phyloP scores from a whole-genome alignment of 371 early-diverging fungal genomes.

The Dinochytrium kinnereticum region DNA sequence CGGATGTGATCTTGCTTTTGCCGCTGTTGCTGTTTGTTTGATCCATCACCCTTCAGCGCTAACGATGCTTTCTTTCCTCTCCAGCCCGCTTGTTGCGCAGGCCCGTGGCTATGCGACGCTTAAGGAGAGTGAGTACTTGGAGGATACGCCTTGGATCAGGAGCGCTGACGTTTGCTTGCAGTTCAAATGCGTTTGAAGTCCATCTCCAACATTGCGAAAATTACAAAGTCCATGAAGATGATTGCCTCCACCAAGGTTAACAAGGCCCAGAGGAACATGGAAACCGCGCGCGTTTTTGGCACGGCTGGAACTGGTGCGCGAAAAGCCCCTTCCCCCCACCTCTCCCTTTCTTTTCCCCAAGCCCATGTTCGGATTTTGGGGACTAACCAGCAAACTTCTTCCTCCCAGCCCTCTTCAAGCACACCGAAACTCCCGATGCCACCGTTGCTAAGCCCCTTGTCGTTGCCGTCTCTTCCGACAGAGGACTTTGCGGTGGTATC shows the following conservation, averaged over 20 bases:
- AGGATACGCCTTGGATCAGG: too few species aligned
- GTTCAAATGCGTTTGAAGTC: slow-evolving; percentile 96
- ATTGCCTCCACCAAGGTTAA: slow-evolving; percentile 98
- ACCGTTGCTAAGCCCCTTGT: slow-evolving; percentile 67
- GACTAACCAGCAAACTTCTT: background rate
- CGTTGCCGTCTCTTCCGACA: slow-evolving; percentile 92
- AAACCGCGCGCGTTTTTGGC: slow-evolving; percentile 88
- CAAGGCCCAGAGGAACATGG: slow-evolving; percentile 95
- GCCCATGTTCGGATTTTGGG: too few species aligned
- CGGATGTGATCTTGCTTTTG: background rate
- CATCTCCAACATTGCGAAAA: slow-evolving; percentile 96
- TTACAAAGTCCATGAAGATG: slow-evolving; percentile 99
- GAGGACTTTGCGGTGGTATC: slow-evolving; percentile 99
- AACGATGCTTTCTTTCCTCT: background rate
- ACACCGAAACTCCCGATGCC: slow-evolving; percentile 71
- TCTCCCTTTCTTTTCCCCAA: too few species aligned
- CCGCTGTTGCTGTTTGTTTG: background rate
- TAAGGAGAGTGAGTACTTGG: slow-evolving; percentile 79
- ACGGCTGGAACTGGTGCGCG: slow-evolving; percentile 68
- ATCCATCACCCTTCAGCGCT: slow-evolving; percentile 4
- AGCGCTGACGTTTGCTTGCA: slow-evolving; percentile 39
- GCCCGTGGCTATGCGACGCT: slow-evolving; percentile 90
- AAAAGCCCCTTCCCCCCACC: too few species aligned
- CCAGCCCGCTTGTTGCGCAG: slow-evolving; percentile 31
- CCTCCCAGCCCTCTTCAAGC: slow-evolving; percentile 75